Evolutionary conservation across 83 land plant species (phyloP).

Genomic region (Larix sibirica): DNA sequence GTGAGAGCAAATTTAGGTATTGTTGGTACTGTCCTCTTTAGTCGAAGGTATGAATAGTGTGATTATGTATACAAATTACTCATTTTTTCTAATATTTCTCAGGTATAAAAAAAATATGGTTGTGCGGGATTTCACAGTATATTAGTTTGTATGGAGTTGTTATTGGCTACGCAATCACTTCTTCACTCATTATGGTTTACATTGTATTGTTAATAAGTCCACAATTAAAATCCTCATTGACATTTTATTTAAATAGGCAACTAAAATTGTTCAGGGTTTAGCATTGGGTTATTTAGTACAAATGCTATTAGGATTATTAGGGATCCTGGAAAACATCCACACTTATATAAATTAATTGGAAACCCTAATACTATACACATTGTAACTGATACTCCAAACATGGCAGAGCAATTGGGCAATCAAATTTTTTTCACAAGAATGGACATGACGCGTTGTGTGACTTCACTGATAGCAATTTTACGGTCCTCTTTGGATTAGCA

Average conservation of each 20-base stretch:
- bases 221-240: too few species aligned
- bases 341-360: too few species aligned
- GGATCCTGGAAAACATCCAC: too few species aligned
- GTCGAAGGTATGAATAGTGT: not conserved
- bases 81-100: not conserved
- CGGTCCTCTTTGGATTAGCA: slow-evolving; percentile 38
- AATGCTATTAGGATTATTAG: too few species aligned
- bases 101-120: slow-evolving; percentile 1
- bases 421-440: slow-evolving; percentile 45
- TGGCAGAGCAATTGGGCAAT: slow-evolving; percentile 50
- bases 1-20: slow-evolving; percentile 69
- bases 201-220: not conserved
- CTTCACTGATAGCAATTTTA: slow-evolving; percentile 37
- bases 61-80: not conserved
- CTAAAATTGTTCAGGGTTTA: too few species aligned
- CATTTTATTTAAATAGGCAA: too few species aligned
- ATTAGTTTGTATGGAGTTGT: not conserved
- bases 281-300: too few species aligned
- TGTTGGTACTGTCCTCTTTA: not conserved
- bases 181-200: slow-evolving; percentile 13
- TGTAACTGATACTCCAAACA: too few species aligned
- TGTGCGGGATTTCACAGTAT: slow-evolving; percentile 14
- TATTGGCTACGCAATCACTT: slow-evolving; percentile 15
- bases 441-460: slow-evolving; percentile 20
- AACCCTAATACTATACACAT: too few species aligned